phyloP scores from a whole-genome alignment of 2,329 filamentous ascomycete species.

The Venturia aucupariae region DNA sequence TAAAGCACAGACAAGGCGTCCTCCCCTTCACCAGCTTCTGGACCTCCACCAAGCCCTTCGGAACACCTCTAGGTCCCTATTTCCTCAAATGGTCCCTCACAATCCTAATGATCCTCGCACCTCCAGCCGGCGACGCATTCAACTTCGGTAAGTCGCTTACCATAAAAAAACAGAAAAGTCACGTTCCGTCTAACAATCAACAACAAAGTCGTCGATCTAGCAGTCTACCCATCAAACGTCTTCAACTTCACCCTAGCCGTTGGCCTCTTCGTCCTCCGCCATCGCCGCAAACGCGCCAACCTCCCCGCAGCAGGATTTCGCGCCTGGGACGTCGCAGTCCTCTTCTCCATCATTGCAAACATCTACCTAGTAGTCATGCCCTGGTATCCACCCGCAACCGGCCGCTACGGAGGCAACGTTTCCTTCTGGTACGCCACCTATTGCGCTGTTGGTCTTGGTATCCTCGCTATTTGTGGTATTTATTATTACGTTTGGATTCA shows the following conservation, averaged over 20 bases:
- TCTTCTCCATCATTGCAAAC: constrained; percentile 32
- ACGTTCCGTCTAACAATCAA: constrained; percentile 36
- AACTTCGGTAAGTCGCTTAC: constrained; percentile 45
- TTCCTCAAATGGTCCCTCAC: constrained; percentile 60
- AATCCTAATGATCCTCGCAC: constrained; percentile 55
- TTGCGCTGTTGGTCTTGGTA: constrained; percentile 52
- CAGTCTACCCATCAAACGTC: constrained; percentile 29
- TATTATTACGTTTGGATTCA: constrained; percentile 55
- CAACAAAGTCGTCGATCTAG: constrained; percentile 51
- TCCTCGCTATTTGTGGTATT: constrained; percentile 44
- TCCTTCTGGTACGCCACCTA: constrained; percentile 70
- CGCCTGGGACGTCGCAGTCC: constrained; percentile 25
- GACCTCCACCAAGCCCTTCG: constrained; percentile 55
- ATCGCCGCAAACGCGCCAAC: constrained; percentile 27
- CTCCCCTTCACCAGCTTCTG: constrained; percentile 58
- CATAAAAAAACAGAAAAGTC: too few species aligned
- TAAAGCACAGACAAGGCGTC: constrained; percentile 36
- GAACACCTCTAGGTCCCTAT: constrained; percentile 48
- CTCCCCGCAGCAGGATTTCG: constrained; percentile 35
- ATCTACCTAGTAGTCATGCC: constrained; percentile 34
- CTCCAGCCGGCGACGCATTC: constrained; percentile 60
- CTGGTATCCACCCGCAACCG: constrained; percentile 32
- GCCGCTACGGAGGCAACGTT: constrained; percentile 52
- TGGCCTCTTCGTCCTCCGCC: constrained; percentile 35
- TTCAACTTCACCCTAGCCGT: constrained; percentile 28